Conservation (phyloP, 768 basidiomycete species). For the Leucosporidium yakuticum region DNA sequence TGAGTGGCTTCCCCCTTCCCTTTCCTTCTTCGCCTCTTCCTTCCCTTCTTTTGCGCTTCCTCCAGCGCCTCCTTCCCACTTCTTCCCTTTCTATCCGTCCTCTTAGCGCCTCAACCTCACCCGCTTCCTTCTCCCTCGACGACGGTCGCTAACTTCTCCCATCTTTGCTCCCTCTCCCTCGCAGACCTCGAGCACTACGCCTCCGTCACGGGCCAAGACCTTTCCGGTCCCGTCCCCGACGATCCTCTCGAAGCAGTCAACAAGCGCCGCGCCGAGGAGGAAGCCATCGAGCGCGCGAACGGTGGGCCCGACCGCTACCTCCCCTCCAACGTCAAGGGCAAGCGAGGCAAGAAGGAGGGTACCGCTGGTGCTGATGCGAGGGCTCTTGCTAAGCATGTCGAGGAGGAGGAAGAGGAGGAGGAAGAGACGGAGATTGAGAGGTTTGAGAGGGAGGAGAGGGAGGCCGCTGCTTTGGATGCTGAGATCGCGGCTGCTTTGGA, state of each 20-base stretch:
- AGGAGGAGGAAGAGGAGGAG: neutral
- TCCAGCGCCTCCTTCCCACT: too few species aligned
- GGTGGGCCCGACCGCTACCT: neutral
- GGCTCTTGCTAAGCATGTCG: neutral
- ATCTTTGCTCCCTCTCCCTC: too few species aligned
- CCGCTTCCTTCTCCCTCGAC: too few species aligned
- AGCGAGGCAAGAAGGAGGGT: neutral
- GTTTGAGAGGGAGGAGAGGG: neutral
- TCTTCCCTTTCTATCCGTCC: too few species aligned
- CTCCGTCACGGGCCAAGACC: constrained; percentile 27
- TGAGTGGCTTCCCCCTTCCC: too few species aligned
- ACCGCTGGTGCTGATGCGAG: neutral
- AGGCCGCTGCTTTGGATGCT: neutral
- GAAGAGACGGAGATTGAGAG: neutral
- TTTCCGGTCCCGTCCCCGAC: constrained; percentile 30
- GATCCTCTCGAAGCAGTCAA: constrained; percentile 33
- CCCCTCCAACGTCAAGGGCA: neutral
- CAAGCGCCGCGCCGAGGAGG: constrained; percentile 22
- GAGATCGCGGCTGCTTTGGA: neutral
- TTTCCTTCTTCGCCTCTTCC: neutral
- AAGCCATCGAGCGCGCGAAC: constrained; percentile 1
- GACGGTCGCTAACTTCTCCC: neutral
- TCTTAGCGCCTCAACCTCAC: neutral
- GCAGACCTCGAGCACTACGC: constrained; percentile 27
- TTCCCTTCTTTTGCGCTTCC: neutral